These are phyloP conservation scores for Holtermannia corniformis DNA, from an alignment of 768 basidiomycete species.

Conservation along the genomic window DNA sequence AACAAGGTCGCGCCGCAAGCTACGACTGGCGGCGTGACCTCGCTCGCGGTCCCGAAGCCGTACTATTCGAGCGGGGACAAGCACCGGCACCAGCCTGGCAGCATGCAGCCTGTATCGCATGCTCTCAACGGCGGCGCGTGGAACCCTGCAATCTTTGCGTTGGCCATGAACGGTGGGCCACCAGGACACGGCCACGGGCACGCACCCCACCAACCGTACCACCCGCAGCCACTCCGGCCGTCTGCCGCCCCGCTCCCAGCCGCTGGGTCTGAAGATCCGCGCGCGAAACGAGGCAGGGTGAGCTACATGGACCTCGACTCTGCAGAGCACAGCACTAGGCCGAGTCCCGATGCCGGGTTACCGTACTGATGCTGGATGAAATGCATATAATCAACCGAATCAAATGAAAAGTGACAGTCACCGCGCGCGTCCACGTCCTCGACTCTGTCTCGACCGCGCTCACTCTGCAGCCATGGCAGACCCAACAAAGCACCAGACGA, in stretches of 20 bases:
- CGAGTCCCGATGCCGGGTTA: constrained; percentile 45
- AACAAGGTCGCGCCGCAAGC: background rate
- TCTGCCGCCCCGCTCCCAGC: constrained; percentile 81
- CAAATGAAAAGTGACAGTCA: background rate
- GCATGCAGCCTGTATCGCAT: constrained; percentile 52
- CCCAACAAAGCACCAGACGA: constrained; percentile 65
- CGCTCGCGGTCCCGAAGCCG: constrained; percentile 61
- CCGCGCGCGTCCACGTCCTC: background rate
- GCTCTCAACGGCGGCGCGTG: constrained; percentile 5
- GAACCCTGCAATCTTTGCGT: background rate
- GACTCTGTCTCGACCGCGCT: too few species aligned
- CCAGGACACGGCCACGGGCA: constrained; percentile 44
- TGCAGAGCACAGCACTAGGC: constrained; percentile 74
- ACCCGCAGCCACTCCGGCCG: too few species aligned
- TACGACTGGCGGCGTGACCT: constrained; percentile 15
- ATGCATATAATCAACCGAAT: background rate
- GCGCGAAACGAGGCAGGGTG: constrained; percentile 75
- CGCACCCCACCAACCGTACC: constrained; percentile 45
- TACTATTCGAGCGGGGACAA: constrained; percentile 38
- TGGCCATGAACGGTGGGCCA: constrained; percentile 18
- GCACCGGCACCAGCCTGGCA: constrained; percentile 50
- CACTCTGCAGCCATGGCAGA: constrained; percentile 16
- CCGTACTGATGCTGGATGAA: constrained; percentile 22
- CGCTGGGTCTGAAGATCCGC: constrained; percentile 81
- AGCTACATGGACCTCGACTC: constrained; percentile 96